Evolutionary conservation across 257 asterid species (phyloP), one percentile per base, ranked within the genome.

Genomic region (Nicotiana knightiana): DNA sequence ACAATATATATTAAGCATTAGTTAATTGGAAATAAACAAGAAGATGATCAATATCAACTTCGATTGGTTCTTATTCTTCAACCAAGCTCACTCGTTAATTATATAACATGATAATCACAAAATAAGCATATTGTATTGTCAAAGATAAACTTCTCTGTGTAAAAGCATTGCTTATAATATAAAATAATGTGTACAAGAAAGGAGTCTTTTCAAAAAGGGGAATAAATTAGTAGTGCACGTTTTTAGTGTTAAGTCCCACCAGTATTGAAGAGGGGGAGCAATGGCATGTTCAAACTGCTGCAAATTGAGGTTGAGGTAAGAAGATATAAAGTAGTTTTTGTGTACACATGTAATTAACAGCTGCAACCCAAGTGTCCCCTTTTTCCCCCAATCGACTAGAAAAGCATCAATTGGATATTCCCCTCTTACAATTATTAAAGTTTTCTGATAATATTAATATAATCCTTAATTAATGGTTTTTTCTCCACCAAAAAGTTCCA

Each of bases 321-420:
- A 67, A 67, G 48, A 37, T 59, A 64, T 63, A 75, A 84, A 81
- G 35, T 76, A 58, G 1, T 66, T 24, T 26, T n/a, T 43, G n/a
- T 43, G 33, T 51, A 82, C 76, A 82, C 58, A 30, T 79, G 84
- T 82, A 43, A 15, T 65, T 46, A 54, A 28, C 33, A 66, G 28
- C 24, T 43, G 43, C 76, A 79, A 67, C 81, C 81, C 84, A 86
- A 76, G 67, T 81, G 81, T 85, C 85, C 46, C 30, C 32, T 12
- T 73, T 85, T 73, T 0, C 1, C 1, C 82, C 81, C 79, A 71
- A 26, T 81, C 57, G 77, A 83, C 80, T 67, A 82, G 86, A 83
- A 86, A 77, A 83, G 89, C 85, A 87, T 83, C 84, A 64, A 73
- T 33, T 39, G 76, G 68, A 85, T 85, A 88, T 88, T 83, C 86